Percentiles rank a stretch among this genome's conserved stretches.
Conservation (phyloP, 257 asterid species). For the Pogostemon cablin region DNA sequence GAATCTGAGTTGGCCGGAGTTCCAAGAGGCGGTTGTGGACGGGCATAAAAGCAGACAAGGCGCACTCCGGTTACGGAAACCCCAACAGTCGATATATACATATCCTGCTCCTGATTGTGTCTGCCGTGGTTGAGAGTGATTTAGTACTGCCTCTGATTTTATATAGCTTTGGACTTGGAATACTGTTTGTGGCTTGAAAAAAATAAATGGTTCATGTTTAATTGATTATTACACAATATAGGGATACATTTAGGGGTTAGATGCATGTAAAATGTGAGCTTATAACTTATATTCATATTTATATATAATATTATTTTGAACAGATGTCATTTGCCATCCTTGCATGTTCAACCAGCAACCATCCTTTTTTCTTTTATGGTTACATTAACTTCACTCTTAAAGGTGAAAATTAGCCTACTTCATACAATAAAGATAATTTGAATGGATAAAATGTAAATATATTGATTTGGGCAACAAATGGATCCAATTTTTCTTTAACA, state of each 20-base stretch:
- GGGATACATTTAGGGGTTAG: not conserved
- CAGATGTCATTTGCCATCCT: conserved; percentile 6
- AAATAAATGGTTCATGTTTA: conserved; percentile 36
- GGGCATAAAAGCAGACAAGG: conserved; percentile 90
- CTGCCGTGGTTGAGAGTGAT: conserved; percentile 55
- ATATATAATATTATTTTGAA: conserved; percentile 30
- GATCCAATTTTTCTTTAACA: no score
- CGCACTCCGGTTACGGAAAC: conserved; percentile 59
- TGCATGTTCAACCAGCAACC: not conserved
- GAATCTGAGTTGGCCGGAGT: conserved; percentile 77
- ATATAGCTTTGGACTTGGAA: conserved; percentile 18
- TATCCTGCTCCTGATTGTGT: conserved; percentile 98
- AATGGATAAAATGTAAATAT: no score
- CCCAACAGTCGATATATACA: conserved; percentile 79
- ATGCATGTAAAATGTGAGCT: conserved; percentile 30
- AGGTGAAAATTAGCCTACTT: no score
- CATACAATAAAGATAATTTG: no score
- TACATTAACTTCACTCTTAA: no score
- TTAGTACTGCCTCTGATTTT: not conserved
- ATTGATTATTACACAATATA: not conserved
- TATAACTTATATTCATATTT: not conserved
- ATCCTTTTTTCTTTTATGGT: no score
- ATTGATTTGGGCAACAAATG: no score
- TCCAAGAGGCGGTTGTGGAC: conserved; percentile 60
- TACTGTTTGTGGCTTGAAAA: conserved; percentile 27